Evolutionary conservation across 1,139 yeast species (phyloP).

Genomic region (Yamadazyma jaroonii): DNA sequence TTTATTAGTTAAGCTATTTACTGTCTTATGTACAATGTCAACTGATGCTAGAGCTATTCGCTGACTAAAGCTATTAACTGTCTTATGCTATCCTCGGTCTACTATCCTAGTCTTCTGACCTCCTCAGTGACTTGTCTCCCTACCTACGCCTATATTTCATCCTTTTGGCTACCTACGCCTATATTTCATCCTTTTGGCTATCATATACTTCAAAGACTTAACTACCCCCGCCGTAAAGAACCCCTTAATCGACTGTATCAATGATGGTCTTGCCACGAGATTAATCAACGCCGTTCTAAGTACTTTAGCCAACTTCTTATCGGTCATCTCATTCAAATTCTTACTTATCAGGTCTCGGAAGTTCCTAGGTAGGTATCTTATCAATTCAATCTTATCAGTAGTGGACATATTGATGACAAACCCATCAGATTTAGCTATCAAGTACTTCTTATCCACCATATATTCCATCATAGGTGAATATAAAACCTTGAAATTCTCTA

Average conservation of each 20-base stretch:
- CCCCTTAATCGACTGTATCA: conserved; percentile 79
- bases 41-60: too few species aligned
- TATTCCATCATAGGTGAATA: conserved; percentile 59
- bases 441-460: conserved; percentile 20
- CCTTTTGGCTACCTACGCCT: too few species aligned
- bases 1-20: too few species aligned
- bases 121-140: too few species aligned
- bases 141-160: too few species aligned
- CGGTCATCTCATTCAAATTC: too few species aligned
- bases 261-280: conserved; percentile 68
- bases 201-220: conserved; percentile 72
- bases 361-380: conserved; percentile 49
- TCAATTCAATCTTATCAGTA: conserved; percentile 24
- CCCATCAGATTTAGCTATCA: conserved; percentile 14
- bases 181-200: conserved; percentile 57
- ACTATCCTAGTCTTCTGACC: too few species aligned
- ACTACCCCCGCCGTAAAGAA: conserved; percentile 79
- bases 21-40: too few species aligned
- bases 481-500: conserved; percentile 60
- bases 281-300: conserved; percentile 47
- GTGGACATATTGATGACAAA: conserved; percentile 19
- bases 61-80: too few species aligned
- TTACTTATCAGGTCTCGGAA: conserved; percentile 35
- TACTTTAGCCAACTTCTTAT: conserved; percentile 26
- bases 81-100: too few species aligned